A percentile compares a stretch with the other conserved stretches of the same genome.
Conservation (phyloP, 768 basidiomycete species). For the Leccinum aurantiacum region DNA sequence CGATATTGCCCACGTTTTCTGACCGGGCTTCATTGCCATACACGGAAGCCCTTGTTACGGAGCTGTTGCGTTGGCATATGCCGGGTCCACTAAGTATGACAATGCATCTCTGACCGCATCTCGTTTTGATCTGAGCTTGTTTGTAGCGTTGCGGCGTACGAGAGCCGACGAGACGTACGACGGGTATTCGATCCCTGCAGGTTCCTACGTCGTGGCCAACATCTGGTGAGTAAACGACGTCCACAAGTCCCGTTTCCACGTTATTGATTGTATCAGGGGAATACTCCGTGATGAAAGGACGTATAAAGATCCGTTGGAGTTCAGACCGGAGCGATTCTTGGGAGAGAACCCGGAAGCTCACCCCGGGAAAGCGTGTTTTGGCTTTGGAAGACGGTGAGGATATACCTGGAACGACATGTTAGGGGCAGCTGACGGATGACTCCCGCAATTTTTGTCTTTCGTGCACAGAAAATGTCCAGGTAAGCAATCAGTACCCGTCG, state of each 20-base stretch:
- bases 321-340: constrained; percentile 26
- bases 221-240: constrained; percentile 10
- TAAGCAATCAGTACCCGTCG: not conserved
- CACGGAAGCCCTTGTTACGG: constrained; percentile 12
- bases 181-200: constrained; percentile 23
- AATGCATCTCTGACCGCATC: not conserved
- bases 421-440: not conserved
- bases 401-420: not conserved
- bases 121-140: not conserved
- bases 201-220: constrained; percentile 18
- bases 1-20: constrained; percentile 24
- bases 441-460: too few relatives aligned
- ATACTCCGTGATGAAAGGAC: constrained; percentile 19
- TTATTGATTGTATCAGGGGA: constrained; percentile 7
- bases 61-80: constrained; percentile 24
- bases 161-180: constrained; percentile 18
- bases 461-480: constrained; percentile 15
- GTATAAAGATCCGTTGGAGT: constrained; percentile 20
- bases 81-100: constrained; percentile 15
- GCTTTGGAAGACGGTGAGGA: constrained; percentile 21
- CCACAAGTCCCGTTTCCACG: not conserved
- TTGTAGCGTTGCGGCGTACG: constrained; percentile 9
- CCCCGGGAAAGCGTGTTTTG: constrained; percentile 16
- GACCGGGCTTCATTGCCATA: constrained; percentile 23
- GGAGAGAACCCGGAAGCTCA: constrained; percentile 17